A percentile compares a stretch with the other conserved stretches of the same genome.
Evolutionary conservation across 2,329 filamentous ascomycete genomes (phyloP).

Genomic region (Neofusicoccum kwambonambiense): DNA sequence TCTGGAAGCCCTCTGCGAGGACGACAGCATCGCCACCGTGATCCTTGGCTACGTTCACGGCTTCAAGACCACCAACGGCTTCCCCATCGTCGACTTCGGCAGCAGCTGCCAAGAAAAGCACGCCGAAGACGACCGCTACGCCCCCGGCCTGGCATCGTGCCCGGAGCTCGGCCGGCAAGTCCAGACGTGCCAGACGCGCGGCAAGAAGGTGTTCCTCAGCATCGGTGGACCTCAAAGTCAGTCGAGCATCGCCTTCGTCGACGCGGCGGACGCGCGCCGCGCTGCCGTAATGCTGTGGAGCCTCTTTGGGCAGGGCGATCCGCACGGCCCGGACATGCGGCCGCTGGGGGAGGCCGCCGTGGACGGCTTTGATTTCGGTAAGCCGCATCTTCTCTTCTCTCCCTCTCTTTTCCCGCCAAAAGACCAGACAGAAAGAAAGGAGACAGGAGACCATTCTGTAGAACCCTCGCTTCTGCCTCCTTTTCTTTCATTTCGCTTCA

Average conservation of each 20-base stretch:
- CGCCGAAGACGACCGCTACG: not conserved
- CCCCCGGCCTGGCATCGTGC: slow-evolving; percentile 9
- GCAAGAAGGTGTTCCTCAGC: slow-evolving; percentile 17
- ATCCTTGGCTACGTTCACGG: slow-evolving; percentile 8
- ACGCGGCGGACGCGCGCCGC: slow-evolving; percentile 6
- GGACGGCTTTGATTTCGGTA: slow-evolving; percentile 17
- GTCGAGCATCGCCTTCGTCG: not conserved
- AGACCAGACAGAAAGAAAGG: not conserved
- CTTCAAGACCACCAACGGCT: slow-evolving; percentile 11
- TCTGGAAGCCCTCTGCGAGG: not conserved
- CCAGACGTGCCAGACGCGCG: slow-evolving; percentile 1
- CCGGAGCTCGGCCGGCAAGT: slow-evolving; percentile 9
- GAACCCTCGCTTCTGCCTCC: no score
- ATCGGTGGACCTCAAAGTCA: not conserved
- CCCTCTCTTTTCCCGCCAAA: not conserved
- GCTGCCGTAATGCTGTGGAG: slow-evolving; percentile 16
- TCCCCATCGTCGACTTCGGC: slow-evolving; percentile 16
- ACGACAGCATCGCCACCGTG: not conserved
- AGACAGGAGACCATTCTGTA: not conserved
- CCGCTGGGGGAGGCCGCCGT: slow-evolving; percentile 12
- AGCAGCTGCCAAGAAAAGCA: not conserved
- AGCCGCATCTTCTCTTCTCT: not conserved
- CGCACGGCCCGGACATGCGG: slow-evolving; percentile 11
- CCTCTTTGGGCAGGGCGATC: slow-evolving; percentile 14
- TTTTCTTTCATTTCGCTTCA: no score